Base-by-base conservation (phyloP, 2,329 filamentous ascomycete species). In the Monilinia vaccinii-corymbosi region DNA sequence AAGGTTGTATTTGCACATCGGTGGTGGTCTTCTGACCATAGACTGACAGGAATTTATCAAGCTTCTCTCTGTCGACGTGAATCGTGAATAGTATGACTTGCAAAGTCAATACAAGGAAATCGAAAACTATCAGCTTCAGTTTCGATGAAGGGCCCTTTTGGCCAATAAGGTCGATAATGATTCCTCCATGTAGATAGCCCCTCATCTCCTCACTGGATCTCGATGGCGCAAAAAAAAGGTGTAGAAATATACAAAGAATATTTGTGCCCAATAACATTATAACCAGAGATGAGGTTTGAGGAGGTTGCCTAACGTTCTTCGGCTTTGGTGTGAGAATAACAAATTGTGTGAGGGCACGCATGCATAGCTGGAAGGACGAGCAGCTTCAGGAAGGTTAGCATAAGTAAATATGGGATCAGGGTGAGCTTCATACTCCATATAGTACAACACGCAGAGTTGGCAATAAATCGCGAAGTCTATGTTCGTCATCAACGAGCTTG, bases 91-190 rank as follows among this genome's bases (percentile, higher is more conserved):
- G 86, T 47, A 86, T 70, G 63, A 81, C 82, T 70, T 88, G 85
- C 16, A 86, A 66, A 1, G 71, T 73, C 44, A 87, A 67, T 9
- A 88, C 76, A 34, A 82, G 66, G 8, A 81, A 28, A 69, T 88
- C 85, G 47, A 83, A 71, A 2, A 81, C 67, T 6, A 87, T 64
- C 49, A 86, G 77, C 55, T 80, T 78, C 18, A 81, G 67, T 63
- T 78, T 78, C 28, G 81, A 84, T 1, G 78, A 77, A 1, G 85
- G 81, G 4, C 84, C 81, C 65, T 79, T 80, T 70, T 88, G 85
- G 16, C 85, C 85, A 65, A 88, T 77, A 65, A 88, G 85, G 68
- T 88, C 85, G 66, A 87, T 79, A 28, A 88, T 76, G 55, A 87
- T 75, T 38, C 85, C 85, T 28, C 85, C 85, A 63, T 88, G 85